Conservation (phyloP, 192 early-diverging fungal genomes). For the Pilaira anomala region DNA sequence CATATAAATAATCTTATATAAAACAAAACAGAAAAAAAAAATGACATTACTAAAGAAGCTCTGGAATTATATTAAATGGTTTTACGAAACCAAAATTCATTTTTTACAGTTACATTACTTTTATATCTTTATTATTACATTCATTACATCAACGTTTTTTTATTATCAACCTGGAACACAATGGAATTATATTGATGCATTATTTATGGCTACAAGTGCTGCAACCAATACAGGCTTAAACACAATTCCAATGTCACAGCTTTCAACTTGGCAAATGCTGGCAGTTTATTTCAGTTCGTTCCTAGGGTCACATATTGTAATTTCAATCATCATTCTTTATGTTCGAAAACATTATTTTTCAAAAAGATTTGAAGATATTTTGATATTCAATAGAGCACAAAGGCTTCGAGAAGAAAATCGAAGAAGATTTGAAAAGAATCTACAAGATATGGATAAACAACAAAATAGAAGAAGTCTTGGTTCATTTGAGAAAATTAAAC, state of each 20-base stretch:
- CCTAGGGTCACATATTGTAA: slow-evolving; percentile 27
- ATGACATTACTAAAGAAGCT: too few relatives aligned
- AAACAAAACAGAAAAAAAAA: too few relatives aligned
- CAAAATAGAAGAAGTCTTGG: neutral
- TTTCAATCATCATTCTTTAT: slow-evolving; percentile 26
- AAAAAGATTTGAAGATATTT: slow-evolving; percentile 32
- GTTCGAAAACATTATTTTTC: slow-evolving; percentile 31
- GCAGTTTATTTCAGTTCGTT: slow-evolving; percentile 24
- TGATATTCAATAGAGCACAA: slow-evolving; percentile 23
- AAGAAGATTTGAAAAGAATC: slow-evolving; percentile 8
- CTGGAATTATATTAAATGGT: neutral
- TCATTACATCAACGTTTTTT: slow-evolving; percentile 24
- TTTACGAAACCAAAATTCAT: slow-evolving; percentile 29
- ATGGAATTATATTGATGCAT: slow-evolving; percentile 29
- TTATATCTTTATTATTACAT: slow-evolving; percentile 25
- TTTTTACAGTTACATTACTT: slow-evolving; percentile 38
- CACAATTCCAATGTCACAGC: slow-evolving; percentile 21
- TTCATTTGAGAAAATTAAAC: neutral
- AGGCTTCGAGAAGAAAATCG: slow-evolving; percentile 19
- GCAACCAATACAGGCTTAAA: slow-evolving; percentile 35
- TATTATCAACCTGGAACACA: slow-evolving; percentile 19
- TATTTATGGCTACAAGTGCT: slow-evolving; percentile 31
- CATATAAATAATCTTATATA: too few relatives aligned
- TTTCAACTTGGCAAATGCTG: slow-evolving; percentile 23
- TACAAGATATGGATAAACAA: neutral